Conservation (phyloP, 2,329 filamentous ascomycete species). For the Aspergillus clavatus region DNA sequence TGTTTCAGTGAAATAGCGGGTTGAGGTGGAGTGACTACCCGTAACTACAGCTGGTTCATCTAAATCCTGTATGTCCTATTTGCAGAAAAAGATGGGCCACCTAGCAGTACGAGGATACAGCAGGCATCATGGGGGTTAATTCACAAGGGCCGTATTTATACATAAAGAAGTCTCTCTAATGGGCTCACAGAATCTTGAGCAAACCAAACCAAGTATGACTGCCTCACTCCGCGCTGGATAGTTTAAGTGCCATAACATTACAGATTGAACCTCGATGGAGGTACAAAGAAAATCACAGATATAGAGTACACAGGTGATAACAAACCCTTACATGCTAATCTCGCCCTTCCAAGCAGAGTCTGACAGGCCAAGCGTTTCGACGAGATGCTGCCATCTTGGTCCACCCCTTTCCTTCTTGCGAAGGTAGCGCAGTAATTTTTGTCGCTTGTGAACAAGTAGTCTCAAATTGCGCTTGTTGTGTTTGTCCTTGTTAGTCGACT, state of each 20-base stretch:
- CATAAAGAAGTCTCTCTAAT: background rate
- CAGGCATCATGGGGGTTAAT: background rate
- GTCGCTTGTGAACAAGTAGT: conserved; percentile 78
- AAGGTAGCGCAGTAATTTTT: conserved; percentile 84
- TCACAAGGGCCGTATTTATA: background rate
- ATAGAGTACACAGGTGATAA: conserved; percentile 13
- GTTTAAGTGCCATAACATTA: conserved; percentile 13
- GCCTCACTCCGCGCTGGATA: background rate
- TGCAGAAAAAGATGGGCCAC: no score
- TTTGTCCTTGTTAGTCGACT: conserved; percentile 76
- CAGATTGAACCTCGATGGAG: conserved; percentile 13
- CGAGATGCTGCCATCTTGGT: conserved; percentile 79
- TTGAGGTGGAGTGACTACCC: no score
- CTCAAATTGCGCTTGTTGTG: conserved; percentile 88
- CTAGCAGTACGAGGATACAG: no score
- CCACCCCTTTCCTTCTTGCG: conserved; percentile 85
- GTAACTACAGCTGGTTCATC: no score
- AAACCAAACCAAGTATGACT: background rate
- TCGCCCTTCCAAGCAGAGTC: conserved; percentile 88
- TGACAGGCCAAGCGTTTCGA: conserved; percentile 77
- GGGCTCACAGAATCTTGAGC: background rate
- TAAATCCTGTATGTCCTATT: no score
- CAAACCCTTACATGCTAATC: conserved; percentile 61
- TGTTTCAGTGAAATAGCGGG: no score
- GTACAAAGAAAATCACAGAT: conserved; percentile 5